Evolutionary conservation across 768 basidiomycete species (phyloP), one percentile per base, ranked within the genome.

Genomic region (Collybia sp.): DNA sequence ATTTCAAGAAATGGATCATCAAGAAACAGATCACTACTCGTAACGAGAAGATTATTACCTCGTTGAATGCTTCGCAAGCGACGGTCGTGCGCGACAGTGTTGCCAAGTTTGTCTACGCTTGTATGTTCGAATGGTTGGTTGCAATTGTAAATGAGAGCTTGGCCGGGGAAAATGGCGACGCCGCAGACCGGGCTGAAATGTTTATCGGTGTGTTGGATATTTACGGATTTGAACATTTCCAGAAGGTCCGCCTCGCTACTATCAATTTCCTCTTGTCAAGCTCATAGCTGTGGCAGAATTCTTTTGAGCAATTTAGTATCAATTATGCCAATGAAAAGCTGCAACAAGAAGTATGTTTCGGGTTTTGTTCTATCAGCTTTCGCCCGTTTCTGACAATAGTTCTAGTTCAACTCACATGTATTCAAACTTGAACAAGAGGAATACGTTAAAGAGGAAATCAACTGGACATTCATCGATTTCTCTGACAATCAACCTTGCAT

Each of bases 391-490:
- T 57, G 44, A 54, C 55, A 11, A 38, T 44, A 45, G 30, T 30
- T 33, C 9, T 46, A 96, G 90, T 99, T 99, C 73, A 98, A 98
- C 58, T 96, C 95, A 1, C 96, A 99, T 61, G 96, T 99, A 41
- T 93, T 93, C 80, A 94, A 98, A 74, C 82, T 99, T 35, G 96
- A 99, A 62, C 96, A 99, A 71, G 96, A 98, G 63, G 96, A 99
- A 68, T 99, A 99, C 60, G 83, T 98, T 43, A 91, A 95, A 53
- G 96, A 99, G 62, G 77, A 96, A 66, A 99, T 99, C 62, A 93
- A 96, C 63, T 99, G 96, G 96, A 97, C 90, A 8, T 98, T 98
- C 68, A 99, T 99, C 63, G 95, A 98, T 58, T 99, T 96, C 65
- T 91, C 91, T 9, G 96, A 99, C 67, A 99, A 99, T 60, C 96